Conservation (phyloP, 2,329 filamentous ascomycete genomes). For the Fusarium sp. region DNA sequence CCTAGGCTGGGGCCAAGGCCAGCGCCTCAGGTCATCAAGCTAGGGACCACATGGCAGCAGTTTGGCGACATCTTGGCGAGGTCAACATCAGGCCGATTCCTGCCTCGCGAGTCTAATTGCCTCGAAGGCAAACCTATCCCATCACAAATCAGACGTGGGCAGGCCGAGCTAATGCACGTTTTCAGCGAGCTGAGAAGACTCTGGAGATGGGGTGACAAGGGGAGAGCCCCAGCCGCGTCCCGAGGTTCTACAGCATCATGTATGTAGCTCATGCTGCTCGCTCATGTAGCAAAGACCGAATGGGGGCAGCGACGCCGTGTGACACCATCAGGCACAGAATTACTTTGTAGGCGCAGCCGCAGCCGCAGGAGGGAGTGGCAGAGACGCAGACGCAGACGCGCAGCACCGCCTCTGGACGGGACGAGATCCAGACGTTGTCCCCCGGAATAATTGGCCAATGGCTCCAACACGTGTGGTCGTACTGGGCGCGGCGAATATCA, state of each 20-base stretch:
- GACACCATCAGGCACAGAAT: constrained; percentile 8
- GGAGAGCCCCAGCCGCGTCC: constrained; percentile 19
- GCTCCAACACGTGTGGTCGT: constrained; percentile 21
- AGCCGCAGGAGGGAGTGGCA: constrained; percentile 14
- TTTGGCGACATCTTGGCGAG: constrained; percentile 2
- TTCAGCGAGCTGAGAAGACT: constrained; percentile 30
- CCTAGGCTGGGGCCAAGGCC: background rate
- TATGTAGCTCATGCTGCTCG: constrained; percentile 7
- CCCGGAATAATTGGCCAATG: constrained; percentile 35
- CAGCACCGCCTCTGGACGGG: background rate
- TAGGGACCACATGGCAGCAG: background rate
- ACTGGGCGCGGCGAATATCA: constrained; percentile 9
- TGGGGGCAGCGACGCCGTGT: constrained; percentile 16
- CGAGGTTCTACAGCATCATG: constrained; percentile 34
- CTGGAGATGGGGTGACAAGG: constrained; percentile 9
- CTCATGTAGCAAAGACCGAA: constrained; percentile 22
- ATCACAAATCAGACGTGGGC: constrained; percentile 13
- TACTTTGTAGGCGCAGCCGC: constrained; percentile 22
- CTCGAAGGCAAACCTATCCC: background rate
- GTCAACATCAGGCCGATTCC: background rate
- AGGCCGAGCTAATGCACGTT: constrained; percentile 18
- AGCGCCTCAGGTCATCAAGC: constrained; percentile 1
- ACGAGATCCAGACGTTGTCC: constrained; percentile 3
- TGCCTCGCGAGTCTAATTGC: background rate
- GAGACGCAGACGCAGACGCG: background rate